Conservation (phyloP, 345 rosid species). For the Sonneratia alba region DNA sequence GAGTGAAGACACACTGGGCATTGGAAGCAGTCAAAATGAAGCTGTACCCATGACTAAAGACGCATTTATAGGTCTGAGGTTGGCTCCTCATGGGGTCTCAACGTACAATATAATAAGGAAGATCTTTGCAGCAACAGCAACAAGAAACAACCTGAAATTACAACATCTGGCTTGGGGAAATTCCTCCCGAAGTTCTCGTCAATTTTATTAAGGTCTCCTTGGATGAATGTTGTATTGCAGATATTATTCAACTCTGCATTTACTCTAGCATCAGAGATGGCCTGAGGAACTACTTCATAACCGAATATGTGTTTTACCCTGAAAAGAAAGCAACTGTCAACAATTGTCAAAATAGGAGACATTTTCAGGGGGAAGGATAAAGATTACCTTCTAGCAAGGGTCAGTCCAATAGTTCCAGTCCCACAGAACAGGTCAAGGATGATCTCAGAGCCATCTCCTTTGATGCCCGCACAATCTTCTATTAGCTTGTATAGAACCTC, state of each 20-base stretch:
- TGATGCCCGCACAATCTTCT: constrained; percentile 71
- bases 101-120: not conserved
- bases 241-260: constrained; percentile 78
- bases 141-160: constrained; percentile 55
- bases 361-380: not conserved
- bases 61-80: not conserved
- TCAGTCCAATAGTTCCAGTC: constrained; percentile 86
- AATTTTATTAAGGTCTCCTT: constrained; percentile 95
- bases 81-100: not conserved
- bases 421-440: constrained; percentile 95
- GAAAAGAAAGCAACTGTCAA: constrained; percentile 3
- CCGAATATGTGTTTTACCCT: constrained; percentile 87
- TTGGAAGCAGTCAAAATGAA: not conserved
- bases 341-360: not conserved
- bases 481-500: constrained; percentile 81
- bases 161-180: constrained; percentile 75
- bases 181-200: constrained; percentile 64
- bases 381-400: constrained; percentile 69
- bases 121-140: not conserved
- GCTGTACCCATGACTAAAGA: not conserved
- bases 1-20: not conserved
- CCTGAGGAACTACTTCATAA: constrained; percentile 90
- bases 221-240: constrained; percentile 68
- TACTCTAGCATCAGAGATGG: constrained; percentile 58
- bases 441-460: constrained; percentile 85